Evolutionary conservation across 768 basidiomycete genomes (phyloP), one percentile per base, ranked within the genome.

Genomic region (Agaricus sinodeliciosus): DNA sequence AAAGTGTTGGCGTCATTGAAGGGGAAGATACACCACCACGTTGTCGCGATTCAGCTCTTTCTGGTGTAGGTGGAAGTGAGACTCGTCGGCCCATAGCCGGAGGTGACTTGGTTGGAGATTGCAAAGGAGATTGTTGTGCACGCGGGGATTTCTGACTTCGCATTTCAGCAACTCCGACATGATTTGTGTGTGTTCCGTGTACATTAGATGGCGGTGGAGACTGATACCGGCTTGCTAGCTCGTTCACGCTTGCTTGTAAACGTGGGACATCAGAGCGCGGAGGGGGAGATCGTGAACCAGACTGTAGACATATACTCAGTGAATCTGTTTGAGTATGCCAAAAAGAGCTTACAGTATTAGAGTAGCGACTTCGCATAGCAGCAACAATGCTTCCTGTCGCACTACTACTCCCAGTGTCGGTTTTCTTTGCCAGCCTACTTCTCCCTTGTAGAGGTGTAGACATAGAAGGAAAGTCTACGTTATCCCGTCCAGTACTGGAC

Each of bases 291-390:
- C 70, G 61, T 2, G 75, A 70, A 9, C 72, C 77, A 45, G 79
- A 66, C 84, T 82, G 35, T 25, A 48, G 49, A 53, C 12, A 48
- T 35, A 55, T 15, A 44, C 28, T 26, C 27, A 44, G 43, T 44
- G 26, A 31, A 26, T 27, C 9, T 4, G 26, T 27, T n/a, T 3
- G 18, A 18, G 54, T 8, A 22, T 22, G 22, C 22, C 22, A 40
- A 49, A 15, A 12, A 35, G 54, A 42, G 11, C 82, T 41, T 59
- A 87, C 87, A 51, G 65, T 71, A 39, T 68, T 74, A 18, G 79
- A 73, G 58, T 85, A 89, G 46, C 78, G 78, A 61, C 76, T 78
- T 41, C 83, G 76, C 74, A 91, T 81, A 1, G 80, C 79, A 40
- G 87, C 83, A 42, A 90, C 87, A 22, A 84, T 67, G 58, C 78